Conservation (phyloP, 2,329 filamentous ascomycete species). For the Phyllosticta citriasiana region DNA sequence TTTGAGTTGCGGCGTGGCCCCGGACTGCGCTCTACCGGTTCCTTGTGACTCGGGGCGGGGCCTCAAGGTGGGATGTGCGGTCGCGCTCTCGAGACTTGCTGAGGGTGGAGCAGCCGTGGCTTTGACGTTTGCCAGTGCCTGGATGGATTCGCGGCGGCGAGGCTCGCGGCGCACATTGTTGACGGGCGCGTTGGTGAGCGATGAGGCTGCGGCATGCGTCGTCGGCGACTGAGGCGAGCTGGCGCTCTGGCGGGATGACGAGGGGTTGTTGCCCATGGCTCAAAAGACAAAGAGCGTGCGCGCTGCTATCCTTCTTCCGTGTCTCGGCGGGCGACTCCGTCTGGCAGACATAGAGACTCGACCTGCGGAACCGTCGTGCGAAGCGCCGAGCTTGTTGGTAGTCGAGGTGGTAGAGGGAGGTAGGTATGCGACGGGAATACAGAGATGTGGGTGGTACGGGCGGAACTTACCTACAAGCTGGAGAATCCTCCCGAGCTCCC, state of each 20-base stretch:
- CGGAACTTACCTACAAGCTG: neutral
- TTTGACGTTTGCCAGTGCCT: conserved; percentile 27
- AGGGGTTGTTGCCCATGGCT: conserved; percentile 28
- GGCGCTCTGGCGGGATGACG: conserved; percentile 19
- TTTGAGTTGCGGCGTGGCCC: conserved; percentile 13
- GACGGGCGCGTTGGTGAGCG: conserved; percentile 14
- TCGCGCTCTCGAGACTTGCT: conserved; percentile 26
- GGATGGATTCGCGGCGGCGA: conserved; percentile 31
- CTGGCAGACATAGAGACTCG: neutral
- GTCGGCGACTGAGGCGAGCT: conserved; percentile 15
- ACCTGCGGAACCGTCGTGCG: neutral
- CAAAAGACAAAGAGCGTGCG: neutral
- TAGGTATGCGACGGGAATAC: neutral
- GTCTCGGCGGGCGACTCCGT: neutral
- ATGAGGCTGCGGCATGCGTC: conserved; percentile 12
- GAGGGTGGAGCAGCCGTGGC: conserved; percentile 28
- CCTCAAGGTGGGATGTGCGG: conserved; percentile 16
- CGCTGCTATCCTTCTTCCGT: neutral
- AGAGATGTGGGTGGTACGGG: neutral
- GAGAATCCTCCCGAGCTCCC: neutral
- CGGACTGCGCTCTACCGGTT: conserved; percentile 16
- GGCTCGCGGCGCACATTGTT: conserved; percentile 20
- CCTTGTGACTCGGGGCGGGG: conserved; percentile 19
- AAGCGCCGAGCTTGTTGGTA: neutral
- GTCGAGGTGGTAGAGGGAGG: neutral